Base-by-base conservation (phyloP, 73 alveolate genomes). In the Stentor roeselii region DNA sequence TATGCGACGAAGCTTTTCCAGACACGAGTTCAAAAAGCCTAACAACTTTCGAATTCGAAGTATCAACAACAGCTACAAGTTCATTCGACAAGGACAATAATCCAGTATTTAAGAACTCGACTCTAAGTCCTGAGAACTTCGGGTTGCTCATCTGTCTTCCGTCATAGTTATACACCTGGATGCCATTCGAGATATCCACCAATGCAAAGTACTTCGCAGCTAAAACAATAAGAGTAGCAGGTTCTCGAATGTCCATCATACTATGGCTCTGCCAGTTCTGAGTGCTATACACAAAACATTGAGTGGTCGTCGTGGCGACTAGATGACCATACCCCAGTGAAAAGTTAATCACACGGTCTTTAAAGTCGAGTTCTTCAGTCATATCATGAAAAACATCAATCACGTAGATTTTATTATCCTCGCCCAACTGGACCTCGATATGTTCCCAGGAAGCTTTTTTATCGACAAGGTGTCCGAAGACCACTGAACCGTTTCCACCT, bases 401-500 rank as follows among this genome's bases (percentile, higher is more conserved):
- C 15, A 98, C 98, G 30, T 90, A 83, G 59, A 96, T 95, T 87
- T 95, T 97, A 87, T 97, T 97, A 87, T 94, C 97, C 87, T 98
- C 99, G 75, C 95, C 98, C 75, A 97, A 90, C 58, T 88, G 92
- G 60, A 96, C 97, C 78, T 97, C 99, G 85, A 94, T 93, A 80
- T 98, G 96, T 59, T 97, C 98, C 98, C 99, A 98, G 34, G 97
- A 89, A 32, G 95, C 87, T 60, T 92, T 89, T 80, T 99, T 93
- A 78, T 93, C 97, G 32, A 90, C 95, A 42, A 83, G 1, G 75
- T 90, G 83, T 30, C 98, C 99, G 86, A 97, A 94, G 11, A 94
- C 93, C 3, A 96, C 98, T 27, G 93, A 87, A 3, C 99, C 99
- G 85, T 97, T 97, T 38, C 99, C 99, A 3, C 99, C 99, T n/a